Evolutionary conservation across 352 stramenopile species (phyloP).

Genomic region (Phytopythium delawarense): DNA sequence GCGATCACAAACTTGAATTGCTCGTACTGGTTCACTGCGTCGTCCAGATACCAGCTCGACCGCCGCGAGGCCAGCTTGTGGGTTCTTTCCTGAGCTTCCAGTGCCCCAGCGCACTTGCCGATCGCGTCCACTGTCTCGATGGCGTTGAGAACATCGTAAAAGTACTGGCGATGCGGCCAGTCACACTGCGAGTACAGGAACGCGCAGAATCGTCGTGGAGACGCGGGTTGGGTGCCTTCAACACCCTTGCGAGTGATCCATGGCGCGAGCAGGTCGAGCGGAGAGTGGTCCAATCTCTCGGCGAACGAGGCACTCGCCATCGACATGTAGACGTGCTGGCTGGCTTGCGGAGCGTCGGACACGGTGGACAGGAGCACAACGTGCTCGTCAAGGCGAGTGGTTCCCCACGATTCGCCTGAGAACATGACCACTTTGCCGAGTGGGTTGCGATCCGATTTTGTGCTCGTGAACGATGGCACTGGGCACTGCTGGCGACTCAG

Average conservation of each 20-base stretch:
- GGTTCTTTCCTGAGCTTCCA: constrained; percentile 1
- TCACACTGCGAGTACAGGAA: constrained; percentile 54
- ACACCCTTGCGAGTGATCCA: neutral
- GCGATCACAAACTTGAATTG: constrained; percentile 62
- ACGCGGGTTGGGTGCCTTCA: neutral
- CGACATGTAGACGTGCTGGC: constrained; percentile 15
- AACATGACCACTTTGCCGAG: constrained; percentile 26
- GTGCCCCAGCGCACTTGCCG: constrained; percentile 28
- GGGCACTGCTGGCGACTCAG: neutral
- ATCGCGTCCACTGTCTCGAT: constrained; percentile 45
- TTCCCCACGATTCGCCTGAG: constrained; percentile 19
- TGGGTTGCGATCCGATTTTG: neutral
- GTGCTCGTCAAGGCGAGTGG: constrained; percentile 22
- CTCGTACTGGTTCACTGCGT: constrained; percentile 27
- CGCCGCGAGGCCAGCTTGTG: constrained; percentile 6
- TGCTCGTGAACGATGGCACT: neutral
- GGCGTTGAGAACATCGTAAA: constrained; percentile 40
- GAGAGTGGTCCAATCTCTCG: constrained; percentile 23
- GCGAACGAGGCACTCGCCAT: constrained; percentile 41
- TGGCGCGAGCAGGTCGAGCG: constrained; percentile 20
- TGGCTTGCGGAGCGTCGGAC: constrained; percentile 9
- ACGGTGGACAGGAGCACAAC: constrained; percentile 29
- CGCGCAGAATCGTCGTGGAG: constrained; percentile 30
- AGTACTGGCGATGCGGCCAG: constrained; percentile 43
- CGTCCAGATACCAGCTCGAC: constrained; percentile 30